Evolutionary conservation across 208 protist species (phyloP), one percentile per base, ranked within the genome.

Genomic region (Tritrichomonas foetus): DNA sequence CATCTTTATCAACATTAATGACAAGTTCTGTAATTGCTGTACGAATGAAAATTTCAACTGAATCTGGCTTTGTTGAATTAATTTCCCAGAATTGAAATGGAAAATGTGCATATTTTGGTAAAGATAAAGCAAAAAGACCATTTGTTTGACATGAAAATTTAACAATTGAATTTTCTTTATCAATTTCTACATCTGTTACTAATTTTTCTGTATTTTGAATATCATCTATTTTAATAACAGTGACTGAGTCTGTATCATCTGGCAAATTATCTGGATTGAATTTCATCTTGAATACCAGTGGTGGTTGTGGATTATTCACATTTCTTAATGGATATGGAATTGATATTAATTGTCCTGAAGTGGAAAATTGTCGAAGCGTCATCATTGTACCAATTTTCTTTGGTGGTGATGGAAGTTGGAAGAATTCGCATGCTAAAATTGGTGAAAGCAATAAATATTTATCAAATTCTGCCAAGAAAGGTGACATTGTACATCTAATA

Each of bases 251-350:
- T 39, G 44, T 36, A 30, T 89, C 47, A 3, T 57, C 47, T 57
- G 78, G 78, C 1, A 89, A 30, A 16, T 27, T 9, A 14, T 44
- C 44, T 5, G 47, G 14, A 9, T 89, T 20, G 16, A 89, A 57
- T 49, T 89, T 89, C 78, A 89, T 89, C 27, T 53, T 89, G 78
- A 89, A 89, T 16, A 89, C 78, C 27, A 89, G 78, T 2, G 78
- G 78, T 13, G 78, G 47, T 30, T 89, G 78, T 22, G 47, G 47
- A 39, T 44, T 33, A 33, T 57, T 89, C 13, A 47, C 27, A 47
- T 49, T 89, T 49, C 39, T 89, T 20, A 89, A 27, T 16, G 78
- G 41, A 57, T 89, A 89, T 89, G 78, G 0, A n/a, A 89, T 89
- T 39, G 78, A 47, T 53, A 61, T 53, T 14, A 89, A 39, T 47